Conservation (phyloP, 495 filamentous ascomycete species). For the Ramalina intermedia region DNA sequence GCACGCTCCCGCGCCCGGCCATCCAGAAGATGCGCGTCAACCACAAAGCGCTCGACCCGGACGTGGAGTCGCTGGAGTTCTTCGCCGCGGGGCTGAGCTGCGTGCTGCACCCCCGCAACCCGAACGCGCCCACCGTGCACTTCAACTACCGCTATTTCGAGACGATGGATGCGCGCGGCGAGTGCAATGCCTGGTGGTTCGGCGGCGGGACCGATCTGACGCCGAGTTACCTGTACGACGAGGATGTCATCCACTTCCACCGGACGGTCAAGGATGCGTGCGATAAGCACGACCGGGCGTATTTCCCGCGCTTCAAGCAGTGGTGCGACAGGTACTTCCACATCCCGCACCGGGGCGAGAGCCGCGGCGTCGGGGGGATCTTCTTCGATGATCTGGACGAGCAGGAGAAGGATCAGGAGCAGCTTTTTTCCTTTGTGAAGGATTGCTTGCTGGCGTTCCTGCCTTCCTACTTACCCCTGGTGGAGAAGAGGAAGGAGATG, state of each 20-base stretch:
- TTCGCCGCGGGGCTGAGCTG: constrained; percentile 89
- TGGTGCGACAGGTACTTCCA: constrained; percentile 99
- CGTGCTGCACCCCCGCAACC: constrained; percentile 85
- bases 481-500: constrained; percentile 80
- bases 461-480: constrained; percentile 81
- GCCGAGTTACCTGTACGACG: constrained; percentile 86
- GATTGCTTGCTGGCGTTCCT: constrained; percentile 75
- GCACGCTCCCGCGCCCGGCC: constrained; percentile 72
- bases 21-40: constrained; percentile 89
- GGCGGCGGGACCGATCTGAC: constrained; percentile 92
- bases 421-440: constrained; percentile 82
- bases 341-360: constrained; percentile 78
- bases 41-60: constrained; percentile 76
- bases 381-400: constrained; percentile 98
- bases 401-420: constrained; percentile 69
- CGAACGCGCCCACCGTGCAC: constrained; percentile 94
- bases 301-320: constrained; percentile 91
- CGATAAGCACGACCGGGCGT: constrained; percentile 81
- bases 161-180: constrained; percentile 52
- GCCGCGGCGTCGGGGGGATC: constrained; percentile 86
- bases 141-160: constrained; percentile 99
- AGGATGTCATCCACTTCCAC: constrained; percentile 96
- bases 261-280: constrained; percentile 81
- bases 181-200: constrained; percentile 85
- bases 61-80: constrained; percentile 71